Conservation (phyloP, 1,139 yeast species). For the Pichia sp. region DNA sequence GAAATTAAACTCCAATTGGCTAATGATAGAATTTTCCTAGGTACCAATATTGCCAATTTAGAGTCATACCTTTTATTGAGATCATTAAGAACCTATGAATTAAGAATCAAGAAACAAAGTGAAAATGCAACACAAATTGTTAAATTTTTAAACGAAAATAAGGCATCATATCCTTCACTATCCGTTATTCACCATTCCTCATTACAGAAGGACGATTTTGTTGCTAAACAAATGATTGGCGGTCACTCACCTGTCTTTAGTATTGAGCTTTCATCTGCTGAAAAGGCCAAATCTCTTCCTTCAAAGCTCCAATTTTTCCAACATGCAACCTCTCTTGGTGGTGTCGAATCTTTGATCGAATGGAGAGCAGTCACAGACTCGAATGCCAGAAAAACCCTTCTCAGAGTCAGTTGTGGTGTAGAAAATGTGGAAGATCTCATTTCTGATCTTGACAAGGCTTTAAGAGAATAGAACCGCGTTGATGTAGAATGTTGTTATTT, state of each 20-base stretch:
- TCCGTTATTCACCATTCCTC: slow-evolving; percentile 61
- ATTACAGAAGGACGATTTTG: slow-evolving; percentile 59
- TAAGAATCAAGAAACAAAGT: slow-evolving; percentile 64
- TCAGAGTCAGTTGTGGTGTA: slow-evolving; percentile 74
- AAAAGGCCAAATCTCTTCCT: slow-evolving; percentile 60
- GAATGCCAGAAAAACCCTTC: slow-evolving; percentile 44
- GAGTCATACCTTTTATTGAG: slow-evolving; percentile 71
- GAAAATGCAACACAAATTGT: slow-evolving; percentile 60
- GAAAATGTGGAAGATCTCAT: slow-evolving; percentile 68
- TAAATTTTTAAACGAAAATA: slow-evolving; percentile 46
- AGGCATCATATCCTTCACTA: slow-evolving; percentile 42
- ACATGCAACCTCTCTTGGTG: slow-evolving; percentile 91
- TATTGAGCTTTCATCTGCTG: slow-evolving; percentile 44
- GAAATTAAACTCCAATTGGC: slow-evolving; percentile 41
- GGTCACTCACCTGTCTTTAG: slow-evolving; percentile 76
- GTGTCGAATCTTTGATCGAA: slow-evolving; percentile 86
- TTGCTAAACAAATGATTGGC: slow-evolving; percentile 54
- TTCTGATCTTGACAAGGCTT: slow-evolving; percentile 49
- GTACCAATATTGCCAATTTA: slow-evolving; percentile 71
- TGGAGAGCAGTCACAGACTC: slow-evolving; percentile 81
- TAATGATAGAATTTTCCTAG: slow-evolving; percentile 60
- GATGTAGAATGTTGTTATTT: background rate
- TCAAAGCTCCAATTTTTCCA: slow-evolving; percentile 62
- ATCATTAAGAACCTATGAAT: slow-evolving; percentile 71
- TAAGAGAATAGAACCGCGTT: slow-evolving; percentile 19